Evolutionary conservation across 2,329 filamentous ascomycete genomes (phyloP), one percentile per base, ranked within the genome.

Genomic region (Rhynchosporium secalis): DNA sequence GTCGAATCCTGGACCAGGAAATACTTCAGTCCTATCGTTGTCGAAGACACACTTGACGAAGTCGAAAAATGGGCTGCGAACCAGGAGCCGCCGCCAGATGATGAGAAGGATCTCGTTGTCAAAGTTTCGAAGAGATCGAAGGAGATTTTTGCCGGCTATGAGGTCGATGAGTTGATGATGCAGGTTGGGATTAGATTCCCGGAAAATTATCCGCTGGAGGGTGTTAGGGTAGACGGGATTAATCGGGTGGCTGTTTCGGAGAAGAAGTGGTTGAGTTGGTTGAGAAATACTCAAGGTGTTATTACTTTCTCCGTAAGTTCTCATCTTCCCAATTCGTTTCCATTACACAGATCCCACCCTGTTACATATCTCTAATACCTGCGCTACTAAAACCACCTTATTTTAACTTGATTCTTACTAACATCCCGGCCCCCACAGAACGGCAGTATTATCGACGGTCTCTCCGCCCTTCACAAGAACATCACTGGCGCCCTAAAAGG

Each of bases 211-310:
- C 95, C 95, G 0, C 84, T 99, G 8, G 87, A 92, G 29, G 83
- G 85, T 1, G 91, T 96, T 1, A 80, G 84, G 8, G 92, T 98
- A 0, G 80, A 86, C 3, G 88, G 92, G 8, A 79, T 93, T 26
- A 91, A 89, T 69, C 88, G 94, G 12, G 92, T 98, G 1, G 92
- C 91, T 0, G 91, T 97, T 31, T 89, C 87, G 63, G 93, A 98
- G 72, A 88, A 88, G 75, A 96, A 95, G 73, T 99, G 95, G 94
- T 88, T 92, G 75, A 89, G 83, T 65, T 97, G 94, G 93, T 82
- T 97, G 65, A 83, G 91, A 71, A 92, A 88, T 7, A 94, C 91
- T 3, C 91, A 97, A 70, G 93, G 92, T 4, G 92, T 95, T 49
- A 97, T 99, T 70, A 94, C 91, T 47, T 96, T 98, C 73, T 91